These are phyloP conservation scores for Polyrhizophydium stewartii DNA, from an alignment of 371 early-diverging fungal genomes.

Conservation along the genomic window DNA sequence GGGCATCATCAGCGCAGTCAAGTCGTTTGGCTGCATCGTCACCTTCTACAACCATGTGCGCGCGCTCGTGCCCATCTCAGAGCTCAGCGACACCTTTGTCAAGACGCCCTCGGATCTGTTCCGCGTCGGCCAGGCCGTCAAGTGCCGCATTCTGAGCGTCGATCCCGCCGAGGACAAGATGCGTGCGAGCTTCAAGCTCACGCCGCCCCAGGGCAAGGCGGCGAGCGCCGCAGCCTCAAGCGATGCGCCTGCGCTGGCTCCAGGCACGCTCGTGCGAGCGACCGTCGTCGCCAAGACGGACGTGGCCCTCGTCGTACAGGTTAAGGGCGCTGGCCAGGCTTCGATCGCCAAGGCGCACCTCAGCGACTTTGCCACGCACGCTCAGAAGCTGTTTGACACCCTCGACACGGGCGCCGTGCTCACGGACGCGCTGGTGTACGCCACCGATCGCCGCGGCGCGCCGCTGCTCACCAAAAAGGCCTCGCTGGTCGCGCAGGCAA, in stretches of 20 bases:
- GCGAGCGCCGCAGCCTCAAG: conserved; percentile 8
- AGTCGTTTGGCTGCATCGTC: conserved; percentile 66
- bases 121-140: conserved; percentile 72
- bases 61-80: conserved; percentile 64
- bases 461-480: not conserved
- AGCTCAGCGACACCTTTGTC: conserved; percentile 46
- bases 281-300: not conserved
- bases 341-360: not conserved
- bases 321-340: too few species aligned
- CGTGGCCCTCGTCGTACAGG: not conserved
- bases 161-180: conserved; percentile 52
- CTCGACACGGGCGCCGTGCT: conserved; percentile 3
- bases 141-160: conserved; percentile 64
- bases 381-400: not conserved
- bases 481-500: not conserved
- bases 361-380: not conserved
- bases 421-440: not conserved
- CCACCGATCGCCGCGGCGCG: not conserved
- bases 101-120: conserved; percentile 42
- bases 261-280: not conserved
- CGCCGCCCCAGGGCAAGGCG: conserved; percentile 30
- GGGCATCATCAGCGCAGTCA: conserved; percentile 61
- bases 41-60: conserved; percentile 69
- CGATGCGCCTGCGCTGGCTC: too few species aligned
- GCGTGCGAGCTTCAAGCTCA: conserved; percentile 51